These are phyloP conservation scores for Fallopia convolvulus DNA, from an alignment of 148 eudicot genomes.

Conservation along the genomic window DNA sequence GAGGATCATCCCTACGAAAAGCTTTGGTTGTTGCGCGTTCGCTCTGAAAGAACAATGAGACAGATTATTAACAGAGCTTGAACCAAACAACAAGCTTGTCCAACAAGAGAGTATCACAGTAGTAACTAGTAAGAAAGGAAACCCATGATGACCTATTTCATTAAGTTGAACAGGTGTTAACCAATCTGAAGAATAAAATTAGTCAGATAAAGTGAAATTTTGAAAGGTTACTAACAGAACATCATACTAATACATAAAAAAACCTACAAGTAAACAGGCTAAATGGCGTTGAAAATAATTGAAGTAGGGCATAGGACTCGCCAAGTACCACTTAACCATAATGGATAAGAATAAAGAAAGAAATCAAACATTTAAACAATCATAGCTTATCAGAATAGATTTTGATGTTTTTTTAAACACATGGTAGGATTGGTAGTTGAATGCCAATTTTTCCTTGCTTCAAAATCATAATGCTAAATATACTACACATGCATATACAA, in stretches of 20 bases:
- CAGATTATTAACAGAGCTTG: not conserved
- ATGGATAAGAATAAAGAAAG: not conserved
- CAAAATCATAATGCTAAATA: not conserved
- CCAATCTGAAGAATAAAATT: not conserved
- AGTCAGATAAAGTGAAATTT: not conserved
- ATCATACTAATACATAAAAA: not conserved
- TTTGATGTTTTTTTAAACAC: not conserved
- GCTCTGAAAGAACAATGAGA: constrained; percentile 23
- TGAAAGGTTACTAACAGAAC: not conserved
- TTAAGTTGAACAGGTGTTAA: not conserved
- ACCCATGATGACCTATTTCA: not conserved
- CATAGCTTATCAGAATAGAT: not conserved
- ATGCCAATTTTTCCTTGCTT: not conserved
- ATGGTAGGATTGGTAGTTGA: not conserved
- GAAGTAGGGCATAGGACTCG: not conserved
- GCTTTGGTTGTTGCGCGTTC: constrained; percentile 48
- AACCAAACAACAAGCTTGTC: not conserved
- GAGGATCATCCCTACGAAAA: constrained; percentile 49
- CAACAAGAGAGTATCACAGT: not conserved
- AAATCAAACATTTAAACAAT: not conserved
- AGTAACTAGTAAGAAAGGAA: not conserved
- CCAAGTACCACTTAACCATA: not conserved
- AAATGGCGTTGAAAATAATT: not conserved
- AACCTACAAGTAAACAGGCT: not conserved
- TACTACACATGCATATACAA: not conserved